Evolutionary conservation across 805 yeast genomes (phyloP).

Genomic region (Suhomyces emberorum): DNA sequence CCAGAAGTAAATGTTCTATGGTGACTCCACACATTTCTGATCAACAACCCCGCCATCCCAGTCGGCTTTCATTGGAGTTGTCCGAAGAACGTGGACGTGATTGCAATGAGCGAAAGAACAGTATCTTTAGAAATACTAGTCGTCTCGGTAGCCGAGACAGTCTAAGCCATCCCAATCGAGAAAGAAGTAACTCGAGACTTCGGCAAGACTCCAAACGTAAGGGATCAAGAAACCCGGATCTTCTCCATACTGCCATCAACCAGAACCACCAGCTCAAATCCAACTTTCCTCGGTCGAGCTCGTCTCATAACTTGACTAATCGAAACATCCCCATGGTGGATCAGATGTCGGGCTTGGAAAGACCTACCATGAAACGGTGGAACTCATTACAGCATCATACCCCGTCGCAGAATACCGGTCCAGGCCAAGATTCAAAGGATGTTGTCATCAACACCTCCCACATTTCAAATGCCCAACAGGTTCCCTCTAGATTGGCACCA

Average conservation of each 20-base stretch:
- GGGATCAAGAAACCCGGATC: constrained; percentile 6
- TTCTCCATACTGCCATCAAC: constrained; percentile 12
- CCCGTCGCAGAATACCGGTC: no score
- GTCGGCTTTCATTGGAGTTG: constrained; percentile 1
- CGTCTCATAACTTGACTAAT: constrained; percentile 7
- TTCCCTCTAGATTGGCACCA: neutral
- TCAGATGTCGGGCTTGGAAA: constrained; percentile 4
- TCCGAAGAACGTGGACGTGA: neutral
- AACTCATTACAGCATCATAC: constrained; percentile 5
- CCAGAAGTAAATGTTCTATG: no score
- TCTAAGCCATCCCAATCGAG: no score
- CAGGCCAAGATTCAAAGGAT: neutral
- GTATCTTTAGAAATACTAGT: no score
- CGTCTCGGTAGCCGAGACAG: no score
- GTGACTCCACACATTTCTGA: no score
- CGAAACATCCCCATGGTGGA: constrained; percentile 10
- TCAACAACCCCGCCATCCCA: neutral
- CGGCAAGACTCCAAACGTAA: neutral
- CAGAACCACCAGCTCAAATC: constrained; percentile 12
- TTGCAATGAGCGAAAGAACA: no score
- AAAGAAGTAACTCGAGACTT: neutral
- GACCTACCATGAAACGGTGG: constrained; percentile 14
- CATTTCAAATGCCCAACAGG: neutral
- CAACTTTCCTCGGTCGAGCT: constrained; percentile 9
- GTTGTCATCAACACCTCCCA: neutral